These are phyloP conservation scores for Boletus sp. DNA, from an alignment of 768 basidiomycete genomes.

Conservation along the genomic window DNA sequence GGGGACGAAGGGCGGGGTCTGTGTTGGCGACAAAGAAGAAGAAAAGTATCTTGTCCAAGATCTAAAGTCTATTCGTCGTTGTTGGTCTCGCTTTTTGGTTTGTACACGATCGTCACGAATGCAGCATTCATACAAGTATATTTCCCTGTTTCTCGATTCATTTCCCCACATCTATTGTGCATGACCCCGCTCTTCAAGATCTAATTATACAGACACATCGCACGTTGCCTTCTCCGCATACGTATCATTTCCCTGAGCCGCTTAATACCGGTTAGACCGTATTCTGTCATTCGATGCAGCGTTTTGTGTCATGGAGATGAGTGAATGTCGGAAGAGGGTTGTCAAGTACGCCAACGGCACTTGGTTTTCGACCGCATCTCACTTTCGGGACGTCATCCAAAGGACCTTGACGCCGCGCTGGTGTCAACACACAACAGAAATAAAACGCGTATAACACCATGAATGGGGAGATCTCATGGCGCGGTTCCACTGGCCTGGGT, in stretches of 20 bases:
- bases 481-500: not conserved
- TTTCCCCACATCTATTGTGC: not conserved
- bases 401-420: not conserved
- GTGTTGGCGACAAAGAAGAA: constrained; percentile 25
- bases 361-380: not conserved
- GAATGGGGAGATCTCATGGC: not conserved
- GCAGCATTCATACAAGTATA: not conserved
- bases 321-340: not conserved
- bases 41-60: constrained; percentile 14
- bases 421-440: not conserved
- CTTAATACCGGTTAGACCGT: not conserved
- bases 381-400: not conserved
- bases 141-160: not conserved
- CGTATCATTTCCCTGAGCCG: not conserved
- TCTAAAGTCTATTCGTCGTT: not conserved
- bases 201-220: not conserved
- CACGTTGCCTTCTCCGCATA: not conserved
- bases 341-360: not conserved
- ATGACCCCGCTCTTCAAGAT: not conserved
- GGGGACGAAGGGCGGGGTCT: constrained; percentile 51
- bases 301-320: not conserved
- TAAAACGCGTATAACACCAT: not conserved
- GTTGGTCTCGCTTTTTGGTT: not conserved
- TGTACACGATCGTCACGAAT: not conserved
- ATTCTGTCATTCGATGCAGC: not conserved